Evolutionary conservation across 164 flowering plant species (phyloP).

Genomic region (Vitis riparia): DNA sequence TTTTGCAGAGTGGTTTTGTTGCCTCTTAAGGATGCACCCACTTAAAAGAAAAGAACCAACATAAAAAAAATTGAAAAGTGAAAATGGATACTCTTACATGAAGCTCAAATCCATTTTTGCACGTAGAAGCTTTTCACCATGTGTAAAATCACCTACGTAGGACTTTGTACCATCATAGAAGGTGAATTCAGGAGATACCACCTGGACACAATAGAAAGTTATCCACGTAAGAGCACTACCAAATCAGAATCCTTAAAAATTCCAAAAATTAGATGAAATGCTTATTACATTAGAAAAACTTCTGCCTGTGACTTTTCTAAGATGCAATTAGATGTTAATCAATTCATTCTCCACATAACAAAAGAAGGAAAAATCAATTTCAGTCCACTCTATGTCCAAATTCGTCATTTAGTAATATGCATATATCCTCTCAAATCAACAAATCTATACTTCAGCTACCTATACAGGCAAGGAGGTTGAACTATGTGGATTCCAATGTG

Average conservation of each 20-base stretch:
- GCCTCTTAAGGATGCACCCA: background rate
- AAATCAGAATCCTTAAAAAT: background rate
- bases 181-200: slow-evolving; percentile 90
- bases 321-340: background rate
- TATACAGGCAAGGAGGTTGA: background rate
- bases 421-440: background rate
- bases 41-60: background rate
- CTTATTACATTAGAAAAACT: background rate
- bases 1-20: background rate
- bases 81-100: slow-evolving; percentile 57
- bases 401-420: background rate
- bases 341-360: background rate
- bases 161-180: slow-evolving; percentile 89
- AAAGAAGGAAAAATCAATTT: no score
- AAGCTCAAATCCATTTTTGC: slow-evolving; percentile 92
- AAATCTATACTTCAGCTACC: background rate
- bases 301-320: background rate
- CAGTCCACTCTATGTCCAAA: background rate
- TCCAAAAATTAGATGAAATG: background rate
- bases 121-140: slow-evolving; percentile 90
- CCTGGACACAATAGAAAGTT: slow-evolving; percentile 37
- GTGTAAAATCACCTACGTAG: slow-evolving; percentile 62
- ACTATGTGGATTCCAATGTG: background rate
- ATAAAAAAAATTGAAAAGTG: background rate
- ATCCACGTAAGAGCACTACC: background rate